Evolutionary conservation across 129 eudicot species (phyloP).

Genomic region (Pittosporum tobira): DNA sequence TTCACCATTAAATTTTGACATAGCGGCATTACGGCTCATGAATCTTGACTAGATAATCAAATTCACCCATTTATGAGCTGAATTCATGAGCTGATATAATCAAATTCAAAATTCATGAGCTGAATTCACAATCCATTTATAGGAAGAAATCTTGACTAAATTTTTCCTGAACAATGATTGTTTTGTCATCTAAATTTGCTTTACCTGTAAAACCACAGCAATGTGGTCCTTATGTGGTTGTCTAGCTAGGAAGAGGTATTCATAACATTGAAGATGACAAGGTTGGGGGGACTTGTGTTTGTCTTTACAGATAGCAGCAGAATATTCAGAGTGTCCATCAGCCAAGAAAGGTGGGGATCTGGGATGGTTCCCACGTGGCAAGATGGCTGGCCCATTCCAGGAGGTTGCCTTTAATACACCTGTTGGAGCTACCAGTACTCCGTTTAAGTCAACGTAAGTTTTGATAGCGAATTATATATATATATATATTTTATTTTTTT

Average conservation of each 20-base stretch:
- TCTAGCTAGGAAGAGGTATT: neutral
- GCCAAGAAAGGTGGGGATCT: constrained; percentile 98
- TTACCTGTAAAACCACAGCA: too few species aligned
- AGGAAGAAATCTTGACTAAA: too few species aligned
- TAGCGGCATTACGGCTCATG: neutral
- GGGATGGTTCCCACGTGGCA: constrained; percentile 99
- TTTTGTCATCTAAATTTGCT: neutral
- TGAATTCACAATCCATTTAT: too few species aligned
- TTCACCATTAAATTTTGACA: neutral
- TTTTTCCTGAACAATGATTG: too few species aligned
- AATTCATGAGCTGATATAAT: too few species aligned
- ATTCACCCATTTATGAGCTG: too few species aligned
- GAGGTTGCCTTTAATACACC: constrained; percentile 94
- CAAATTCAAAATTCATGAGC: too few species aligned
- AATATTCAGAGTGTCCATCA: constrained; percentile 96
- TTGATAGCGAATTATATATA: neutral
- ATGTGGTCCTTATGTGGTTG: neutral
- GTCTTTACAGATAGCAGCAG: constrained; percentile 72
- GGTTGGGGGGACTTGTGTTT: neutral
- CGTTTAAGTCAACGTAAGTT: constrained; percentile 89
- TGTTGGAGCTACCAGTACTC: constrained; percentile 94
- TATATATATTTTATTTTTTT: neutral
- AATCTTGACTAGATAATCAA: neutral
- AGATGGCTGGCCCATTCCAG: constrained; percentile 99
- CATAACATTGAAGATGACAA: neutral